phyloP scores from a whole-genome alignment of 1,284 basidiomycete species.

The Sporisorium graminicola region DNA sequence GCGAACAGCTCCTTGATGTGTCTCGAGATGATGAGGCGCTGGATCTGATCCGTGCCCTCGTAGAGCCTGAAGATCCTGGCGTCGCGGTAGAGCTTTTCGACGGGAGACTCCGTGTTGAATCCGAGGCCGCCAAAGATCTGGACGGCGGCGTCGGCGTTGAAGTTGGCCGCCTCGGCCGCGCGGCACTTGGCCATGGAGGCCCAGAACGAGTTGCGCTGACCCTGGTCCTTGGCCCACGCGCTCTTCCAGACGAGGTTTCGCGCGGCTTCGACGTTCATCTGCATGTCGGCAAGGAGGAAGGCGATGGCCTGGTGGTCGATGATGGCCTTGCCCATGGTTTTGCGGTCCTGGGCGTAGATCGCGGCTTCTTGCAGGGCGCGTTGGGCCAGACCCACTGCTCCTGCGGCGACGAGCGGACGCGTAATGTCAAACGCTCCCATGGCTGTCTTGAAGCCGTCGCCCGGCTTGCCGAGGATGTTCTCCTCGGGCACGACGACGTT shows the following conservation, averaged over 20 bases:
- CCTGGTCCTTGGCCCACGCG: constrained; percentile 73
- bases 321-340: constrained; percentile 75
- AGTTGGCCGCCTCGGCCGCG: constrained; percentile 67
- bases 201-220: constrained; percentile 73
- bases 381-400: constrained; percentile 74
- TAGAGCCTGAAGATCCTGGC: constrained; percentile 64
- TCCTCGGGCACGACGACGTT: constrained; percentile 73
- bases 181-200: constrained; percentile 74
- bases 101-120: constrained; percentile 74
- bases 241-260: constrained; percentile 73
- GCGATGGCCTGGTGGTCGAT: constrained; percentile 74
- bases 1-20: constrained; percentile 63
- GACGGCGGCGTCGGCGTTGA: constrained; percentile 70
- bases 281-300: constrained; percentile 75
- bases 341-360: constrained; percentile 73
- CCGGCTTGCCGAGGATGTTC: constrained; percentile 73
- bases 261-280: constrained; percentile 72
- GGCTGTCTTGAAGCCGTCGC: constrained; percentile 74
- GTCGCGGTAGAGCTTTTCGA: constrained; percentile 74
- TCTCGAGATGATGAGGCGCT: constrained; percentile 63
- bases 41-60: constrained; percentile 68
- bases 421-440: constrained; percentile 75
- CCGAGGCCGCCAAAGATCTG: constrained; percentile 72
- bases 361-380: constrained; percentile 74
- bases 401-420: constrained; percentile 73